Base-by-base conservation (phyloP, 2,329 filamentous ascomycete genomes). In the Lachnellula occidentalis region DNA sequence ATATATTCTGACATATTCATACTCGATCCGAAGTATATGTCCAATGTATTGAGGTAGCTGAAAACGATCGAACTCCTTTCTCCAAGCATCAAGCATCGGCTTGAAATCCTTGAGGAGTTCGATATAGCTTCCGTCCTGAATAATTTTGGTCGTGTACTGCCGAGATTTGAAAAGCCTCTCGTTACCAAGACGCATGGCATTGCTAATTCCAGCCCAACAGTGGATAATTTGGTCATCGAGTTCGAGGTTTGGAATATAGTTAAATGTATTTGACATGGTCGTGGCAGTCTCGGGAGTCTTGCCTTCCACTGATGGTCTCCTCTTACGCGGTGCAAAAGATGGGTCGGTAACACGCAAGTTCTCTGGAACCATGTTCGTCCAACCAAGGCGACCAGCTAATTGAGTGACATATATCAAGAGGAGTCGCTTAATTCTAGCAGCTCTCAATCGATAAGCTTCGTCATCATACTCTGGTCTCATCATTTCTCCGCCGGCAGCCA, bases 171-270 rank as follows among this genome's bases (percentile, higher is more conserved):
- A 99, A 4, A 99, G 78, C 62, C 87, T 84, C 66, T 95, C 85
- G 66, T 97, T 97, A 50, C 90, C 91, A 62, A 87, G 79, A 65
- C 96, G 88, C 87, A 97, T 96, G 58, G 92, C 84, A 64, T 90
- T 88, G 60, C 91, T 95, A 65, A 99, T 91, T 34, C 90, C 89
- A 5, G 92, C 86, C 94, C 94, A 99, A 70, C 91, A 95, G 71
- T 95, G 88, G 51, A 86, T 86, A 58, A 86, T 84, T 67, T 85
- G 82, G 59, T 86, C 83, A 64, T 86, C 83, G 4, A 86, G 74
- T 64, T 86, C 83, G 17, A 86, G 72, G 62, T 86, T 81, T 1
- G 83, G 83, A 7, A 86, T 83, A 62, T 86, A 86, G 65, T 82
- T 84, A 72, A 86, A 85, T 6, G 74, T 72, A 53, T 78, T 82